These are phyloP conservation scores for Allomyces macrogynus DNA, from an alignment of 192 early-diverging fungal species.

Conservation along the genomic window DNA sequence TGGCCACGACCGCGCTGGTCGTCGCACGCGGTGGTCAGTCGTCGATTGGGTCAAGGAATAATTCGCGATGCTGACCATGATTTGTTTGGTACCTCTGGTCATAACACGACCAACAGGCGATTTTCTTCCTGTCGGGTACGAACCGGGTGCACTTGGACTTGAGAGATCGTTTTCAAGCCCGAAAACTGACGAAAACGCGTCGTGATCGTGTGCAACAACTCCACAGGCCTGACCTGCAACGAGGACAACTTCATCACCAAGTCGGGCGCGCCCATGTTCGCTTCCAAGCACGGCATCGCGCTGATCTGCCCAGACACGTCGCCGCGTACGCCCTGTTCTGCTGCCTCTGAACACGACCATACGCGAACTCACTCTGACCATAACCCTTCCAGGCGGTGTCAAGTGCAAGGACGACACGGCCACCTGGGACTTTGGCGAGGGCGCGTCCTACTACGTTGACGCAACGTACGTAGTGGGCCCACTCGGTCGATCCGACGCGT, in stretches of 20 bases:
- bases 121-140: too few relatives aligned
- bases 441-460: slow-evolving; percentile 29
- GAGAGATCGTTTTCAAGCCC: too few relatives aligned
- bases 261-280: slow-evolving; percentile 41
- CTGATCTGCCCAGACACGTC: slow-evolving; percentile 71
- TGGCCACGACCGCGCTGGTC: too few relatives aligned
- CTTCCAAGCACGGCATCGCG: slow-evolving; percentile 46
- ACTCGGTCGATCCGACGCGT: neutral
- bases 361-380: neutral
- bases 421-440: slow-evolving; percentile 43
- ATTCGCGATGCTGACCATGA: too few relatives aligned
- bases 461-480: neutral
- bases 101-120: too few relatives aligned
- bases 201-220: too few relatives aligned
- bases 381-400: slow-evolving; percentile 10
- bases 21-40: neutral
- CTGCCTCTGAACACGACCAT: neutral
- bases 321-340: slow-evolving; percentile 27
- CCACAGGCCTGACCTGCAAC: slow-evolving; percentile 57
- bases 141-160: too few relatives aligned
- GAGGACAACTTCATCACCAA: slow-evolving; percentile 84
- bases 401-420: slow-evolving; percentile 51
- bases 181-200: too few relatives aligned
- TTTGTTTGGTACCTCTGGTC: too few relatives aligned
- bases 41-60: neutral